Conservation (phyloP, 2,329 filamentous ascomycete genomes). For the Xylariales sp. region DNA sequence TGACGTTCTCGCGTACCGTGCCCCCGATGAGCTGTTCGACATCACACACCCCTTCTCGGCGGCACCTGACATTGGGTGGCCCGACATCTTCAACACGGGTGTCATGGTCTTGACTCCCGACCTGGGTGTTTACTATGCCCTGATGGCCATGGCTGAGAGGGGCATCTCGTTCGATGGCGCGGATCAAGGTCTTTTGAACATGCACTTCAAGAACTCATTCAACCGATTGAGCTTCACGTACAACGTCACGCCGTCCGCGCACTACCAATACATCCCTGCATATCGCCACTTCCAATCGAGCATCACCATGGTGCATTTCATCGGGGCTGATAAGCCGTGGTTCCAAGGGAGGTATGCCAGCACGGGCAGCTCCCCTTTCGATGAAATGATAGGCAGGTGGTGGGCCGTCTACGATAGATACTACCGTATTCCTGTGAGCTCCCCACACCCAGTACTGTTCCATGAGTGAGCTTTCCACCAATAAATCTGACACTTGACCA, state of each 20-base stretch:
- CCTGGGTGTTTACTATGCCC: conserved; percentile 80
- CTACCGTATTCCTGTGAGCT: conserved; percentile 55
- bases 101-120: conserved; percentile 89
- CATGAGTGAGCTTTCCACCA: conserved; percentile 4
- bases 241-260: conserved; percentile 93
- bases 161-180: conserved; percentile 96
- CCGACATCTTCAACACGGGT: conserved; percentile 96
- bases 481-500: conserved; percentile 18
- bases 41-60: conserved; percentile 58
- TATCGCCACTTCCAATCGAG: conserved; percentile 88
- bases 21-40: conserved; percentile 88
- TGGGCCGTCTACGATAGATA: conserved; percentile 93
- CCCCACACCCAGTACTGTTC: not conserved
- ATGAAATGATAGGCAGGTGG: conserved; percentile 83
- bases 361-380: conserved; percentile 60
- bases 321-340: conserved; percentile 91
- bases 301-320: conserved; percentile 92
- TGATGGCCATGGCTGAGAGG: conserved; percentile 76
- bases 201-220: conserved; percentile 82
- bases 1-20: conserved; percentile 85
- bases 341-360: conserved; percentile 53
- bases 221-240: conserved; percentile 91
- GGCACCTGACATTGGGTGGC: conserved; percentile 95
- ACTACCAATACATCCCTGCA: conserved; percentile 96
- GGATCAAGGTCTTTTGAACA: conserved; percentile 92